Conservation (phyloP, 129 eudicot genomes). For the Flaveria robusta region DNA sequence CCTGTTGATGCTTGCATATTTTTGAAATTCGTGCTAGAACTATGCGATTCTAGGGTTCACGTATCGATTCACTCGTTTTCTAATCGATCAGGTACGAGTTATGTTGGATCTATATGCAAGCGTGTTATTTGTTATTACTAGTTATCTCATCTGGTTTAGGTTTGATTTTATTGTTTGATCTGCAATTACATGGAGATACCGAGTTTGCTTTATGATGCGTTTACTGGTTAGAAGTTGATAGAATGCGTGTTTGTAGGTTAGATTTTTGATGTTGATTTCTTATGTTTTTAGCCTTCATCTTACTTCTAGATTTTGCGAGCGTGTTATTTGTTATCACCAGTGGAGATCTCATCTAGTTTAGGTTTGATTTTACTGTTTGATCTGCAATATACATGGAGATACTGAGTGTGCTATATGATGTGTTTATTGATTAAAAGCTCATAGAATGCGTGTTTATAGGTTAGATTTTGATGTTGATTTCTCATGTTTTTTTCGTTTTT, state of each 20-base stretch:
- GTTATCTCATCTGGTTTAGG: constrained; percentile 3
- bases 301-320: neutral
- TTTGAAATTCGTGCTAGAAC: neutral
- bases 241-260: neutral
- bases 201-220: neutral
- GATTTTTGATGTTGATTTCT: neutral
- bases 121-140: neutral
- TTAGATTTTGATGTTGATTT: neutral
- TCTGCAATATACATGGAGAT: neutral
- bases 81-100: neutral
- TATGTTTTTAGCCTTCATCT: neutral
- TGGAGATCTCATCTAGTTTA: neutral
- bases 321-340: neutral
- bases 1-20: neutral
- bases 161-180: neutral
- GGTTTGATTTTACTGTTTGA: neutral
- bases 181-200: neutral
- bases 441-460: neutral
- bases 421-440: neutral
- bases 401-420: neutral
- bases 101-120: neutral
- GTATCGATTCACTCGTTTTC: neutral
- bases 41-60: neutral
- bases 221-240: neutral
- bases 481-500: neutral